These are phyloP conservation scores for Hypomontagnella submonticulosa DNA, from an alignment of 495 filamentous ascomycete genomes.

Conservation along the genomic window DNA sequence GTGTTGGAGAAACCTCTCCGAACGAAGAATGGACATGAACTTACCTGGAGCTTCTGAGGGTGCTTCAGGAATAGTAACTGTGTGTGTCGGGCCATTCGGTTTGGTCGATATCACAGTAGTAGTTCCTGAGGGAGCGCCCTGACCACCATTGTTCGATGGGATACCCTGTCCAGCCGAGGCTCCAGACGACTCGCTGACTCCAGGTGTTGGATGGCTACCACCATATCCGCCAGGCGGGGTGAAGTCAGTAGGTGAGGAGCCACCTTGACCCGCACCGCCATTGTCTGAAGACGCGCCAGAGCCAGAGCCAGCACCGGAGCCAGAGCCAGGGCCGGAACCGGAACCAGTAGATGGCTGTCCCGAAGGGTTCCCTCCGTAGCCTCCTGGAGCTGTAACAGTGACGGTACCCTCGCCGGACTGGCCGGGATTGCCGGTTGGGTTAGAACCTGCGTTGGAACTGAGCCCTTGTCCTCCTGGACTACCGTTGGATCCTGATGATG, in stretches of 20 bases:
- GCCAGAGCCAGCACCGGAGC: background rate
- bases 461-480: constrained; percentile 37
- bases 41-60: constrained; percentile 26
- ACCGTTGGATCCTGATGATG: constrained; percentile 25
- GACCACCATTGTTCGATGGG: constrained; percentile 1
- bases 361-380: constrained; percentile 31
- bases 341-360: constrained; percentile 14
- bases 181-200: constrained; percentile 11
- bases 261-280: constrained; percentile 20
- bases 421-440: constrained; percentile 10
- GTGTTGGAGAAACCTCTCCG: background rate
- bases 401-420: constrained; percentile 22
- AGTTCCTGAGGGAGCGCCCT: constrained; percentile 9
- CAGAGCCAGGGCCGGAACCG: background rate
- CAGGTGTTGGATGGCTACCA: constrained; percentile 35
- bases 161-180: constrained; percentile 10
- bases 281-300: constrained; percentile 20
- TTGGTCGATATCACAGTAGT: constrained; percentile 20
- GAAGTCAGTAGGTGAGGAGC: constrained; percentile 21
- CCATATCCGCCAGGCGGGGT: constrained; percentile 38
- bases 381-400: constrained; percentile 26
- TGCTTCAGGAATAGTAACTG: constrained; percentile 27
- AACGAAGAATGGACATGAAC: background rate
- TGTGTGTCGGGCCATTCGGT: constrained; percentile 27
- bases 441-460: constrained; percentile 1